phyloP scores from a whole-genome alignment of 257 asterid genomes.

The Mentha longifolia region DNA sequence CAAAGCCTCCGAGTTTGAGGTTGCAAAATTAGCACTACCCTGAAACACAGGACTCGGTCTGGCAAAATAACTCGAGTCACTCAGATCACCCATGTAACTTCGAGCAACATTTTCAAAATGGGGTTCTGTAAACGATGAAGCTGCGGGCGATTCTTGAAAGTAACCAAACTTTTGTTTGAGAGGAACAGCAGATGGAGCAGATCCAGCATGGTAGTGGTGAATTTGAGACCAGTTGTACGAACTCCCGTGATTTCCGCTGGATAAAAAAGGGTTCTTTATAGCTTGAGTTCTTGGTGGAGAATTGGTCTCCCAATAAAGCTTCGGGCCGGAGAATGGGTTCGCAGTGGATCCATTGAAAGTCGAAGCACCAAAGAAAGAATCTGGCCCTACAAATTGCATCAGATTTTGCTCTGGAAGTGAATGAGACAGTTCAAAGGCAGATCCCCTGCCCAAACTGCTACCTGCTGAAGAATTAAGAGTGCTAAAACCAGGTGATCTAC shows the following conservation, averaged over 20 bases:
- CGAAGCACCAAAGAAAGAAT: conserved; percentile 53
- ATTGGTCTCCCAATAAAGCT: conserved; percentile 55
- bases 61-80: conserved; percentile 40
- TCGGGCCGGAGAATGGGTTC: conserved; percentile 52
- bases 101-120: conserved; percentile 37
- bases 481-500: conserved; percentile 48
- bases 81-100: conserved; percentile 30
- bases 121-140: conserved; percentile 37
- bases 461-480: conserved; percentile 51
- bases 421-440: conserved; percentile 52
- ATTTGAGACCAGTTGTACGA: conserved; percentile 41
- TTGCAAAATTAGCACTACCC: conserved; percentile 38
- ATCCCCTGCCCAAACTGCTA: conserved; percentile 55
- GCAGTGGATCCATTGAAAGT: conserved; percentile 41
- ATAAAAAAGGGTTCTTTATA: conserved; percentile 35
- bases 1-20: conserved; percentile 43
- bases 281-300: conserved; percentile 38
- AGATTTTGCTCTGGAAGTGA: conserved; percentile 55
- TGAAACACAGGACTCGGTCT: conserved; percentile 44
- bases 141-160: conserved; percentile 47
- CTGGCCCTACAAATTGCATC: conserved; percentile 42
- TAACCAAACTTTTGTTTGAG: conserved; percentile 45
- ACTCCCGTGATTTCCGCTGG: conserved; percentile 38
- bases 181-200: conserved; percentile 71
- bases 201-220: conserved; percentile 47